Evolutionary conservation across 176 grass and related monocot species (phyloP), one percentile per base, ranked within the genome.

Genomic region (Aegilops longissima): DNA sequence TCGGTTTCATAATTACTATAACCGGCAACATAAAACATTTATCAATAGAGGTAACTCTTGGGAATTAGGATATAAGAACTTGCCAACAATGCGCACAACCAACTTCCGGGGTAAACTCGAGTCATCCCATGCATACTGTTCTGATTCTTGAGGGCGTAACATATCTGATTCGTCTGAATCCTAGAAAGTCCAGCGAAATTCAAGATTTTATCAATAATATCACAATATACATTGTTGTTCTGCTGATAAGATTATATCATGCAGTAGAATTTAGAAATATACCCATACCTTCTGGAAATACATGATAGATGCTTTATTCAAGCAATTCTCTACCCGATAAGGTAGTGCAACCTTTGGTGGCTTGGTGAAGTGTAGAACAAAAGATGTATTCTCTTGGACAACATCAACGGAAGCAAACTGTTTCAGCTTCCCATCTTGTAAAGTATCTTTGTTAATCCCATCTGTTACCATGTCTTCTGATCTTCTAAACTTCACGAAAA

Each of bases 401-500:
- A 77, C 49, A 88, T 93, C 89, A 74, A 97, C 83, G 80, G 89
- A 91, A 86, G 89, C 94, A 92, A 93, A 93, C 23, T 85, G 68
- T 45, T 88, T 88, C 54, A 76, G 34, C 54, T 88, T 89, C 30
- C 63, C 80, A 36, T 82, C 85, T 90, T 82, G 59, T 59, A 68
- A 73, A 73, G 72, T 82, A n/a, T 54, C 86, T 58, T 49, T 38
- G 42, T 73, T 79, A 54, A 80, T 79, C 49, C 18, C 84, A 82
- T 89, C 38, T 44, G 73, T 63, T 51, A 45, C 14, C 11, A 73
- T 66, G 38, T 64, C 70, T 67, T 87, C 76, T 40, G 66, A 84
- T 86, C 39, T 92, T 85, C 91, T 87, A 84, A 97, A 97, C 67
- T 97, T 97, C 66, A 97, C 80, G 87, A 93, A 94, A 89, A 97